Evolutionary conservation across 2,329 filamentous ascomycete species (phyloP).

Genomic region (Aureobasidium sp.): DNA sequence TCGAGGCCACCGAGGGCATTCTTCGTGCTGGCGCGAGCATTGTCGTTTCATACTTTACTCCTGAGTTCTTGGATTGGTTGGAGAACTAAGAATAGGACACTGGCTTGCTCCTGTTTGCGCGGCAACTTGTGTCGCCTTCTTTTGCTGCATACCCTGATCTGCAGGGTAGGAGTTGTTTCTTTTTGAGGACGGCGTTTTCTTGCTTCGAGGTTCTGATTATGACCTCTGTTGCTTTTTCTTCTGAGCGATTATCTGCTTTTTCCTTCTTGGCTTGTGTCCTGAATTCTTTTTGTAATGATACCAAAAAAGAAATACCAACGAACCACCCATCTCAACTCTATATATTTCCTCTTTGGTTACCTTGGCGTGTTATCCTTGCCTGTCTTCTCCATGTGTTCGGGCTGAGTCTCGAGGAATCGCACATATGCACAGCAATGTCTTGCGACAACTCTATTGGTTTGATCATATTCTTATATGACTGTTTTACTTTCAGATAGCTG

Average conservation of each 20-base stretch:
- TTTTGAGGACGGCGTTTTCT: background rate
- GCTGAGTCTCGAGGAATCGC: no score
- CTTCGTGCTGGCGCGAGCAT: constrained; percentile 88
- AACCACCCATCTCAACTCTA: background rate
- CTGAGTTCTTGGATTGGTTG: constrained; percentile 63
- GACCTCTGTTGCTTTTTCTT: background rate
- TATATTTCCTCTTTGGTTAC: no score
- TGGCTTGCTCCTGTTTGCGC: background rate
- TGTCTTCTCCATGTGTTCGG: no score
- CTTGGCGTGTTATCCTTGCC: no score
- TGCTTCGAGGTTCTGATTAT: background rate
- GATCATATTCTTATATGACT: no score
- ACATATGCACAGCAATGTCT: no score
- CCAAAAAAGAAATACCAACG: background rate
- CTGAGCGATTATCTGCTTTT: background rate
- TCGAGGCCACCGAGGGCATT: constrained; percentile 91
- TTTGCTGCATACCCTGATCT: background rate
- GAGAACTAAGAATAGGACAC: constrained; percentile 20
- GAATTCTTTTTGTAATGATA: background rate
- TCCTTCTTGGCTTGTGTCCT: background rate
- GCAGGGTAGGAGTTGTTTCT: background rate
- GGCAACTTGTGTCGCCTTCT: background rate
- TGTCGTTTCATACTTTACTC: constrained; percentile 89
- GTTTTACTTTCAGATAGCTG: no score
- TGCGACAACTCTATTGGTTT: no score